Evolutionary conservation across 441 rosid genomes (phyloP), one percentile per base, ranked within the genome.

Genomic region (Populus trichocarpa): DNA sequence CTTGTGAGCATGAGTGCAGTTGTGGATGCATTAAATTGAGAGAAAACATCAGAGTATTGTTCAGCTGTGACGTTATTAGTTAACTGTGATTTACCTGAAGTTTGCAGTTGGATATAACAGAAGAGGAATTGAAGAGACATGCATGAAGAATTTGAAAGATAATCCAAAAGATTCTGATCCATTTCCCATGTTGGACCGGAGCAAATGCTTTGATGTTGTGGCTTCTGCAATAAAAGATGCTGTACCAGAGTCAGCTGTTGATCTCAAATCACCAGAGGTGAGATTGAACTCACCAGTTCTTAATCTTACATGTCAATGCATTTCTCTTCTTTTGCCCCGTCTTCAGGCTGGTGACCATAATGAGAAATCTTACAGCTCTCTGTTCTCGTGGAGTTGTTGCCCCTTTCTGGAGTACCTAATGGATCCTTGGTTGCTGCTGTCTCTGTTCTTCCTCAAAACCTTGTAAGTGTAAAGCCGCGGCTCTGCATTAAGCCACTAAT

Each of bases 41-140:
- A 70, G 59, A 38, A 76, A 40, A 11, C 13, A 2, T 20, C 36
- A 28, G 42, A 9, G 10, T n/a, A 36, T 65, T 57, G 35, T 66
- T 81, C 69, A 11, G 20, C 13, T 78, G 69, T 46, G 12, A 53
- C 20, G 66, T 25, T 70, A 69, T 64, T 26, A 20, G 8, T 65
- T 69, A 63, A 67, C 26, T 42, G 46, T 68, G 65, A 13, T 30
- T 26, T 30, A 68, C 32, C 57, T 82, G 75, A 69, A 93, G 99
- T 93, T 90, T 92, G 99, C 98, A 80, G 96, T 93, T 85, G 98
- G 88, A 23, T 96, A 89, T 81, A 90, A 87, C 76, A 89, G 96
- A 82, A 88, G 99, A 87, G 99, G 99, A 70, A 82, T 86, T 69
- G 94, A 91, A 81, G 92, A 92, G 81, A 84, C 83, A 0, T 84